Conservation (phyloP, 768 basidiomycete genomes). For the Rhizopogon roseolus region DNA sequence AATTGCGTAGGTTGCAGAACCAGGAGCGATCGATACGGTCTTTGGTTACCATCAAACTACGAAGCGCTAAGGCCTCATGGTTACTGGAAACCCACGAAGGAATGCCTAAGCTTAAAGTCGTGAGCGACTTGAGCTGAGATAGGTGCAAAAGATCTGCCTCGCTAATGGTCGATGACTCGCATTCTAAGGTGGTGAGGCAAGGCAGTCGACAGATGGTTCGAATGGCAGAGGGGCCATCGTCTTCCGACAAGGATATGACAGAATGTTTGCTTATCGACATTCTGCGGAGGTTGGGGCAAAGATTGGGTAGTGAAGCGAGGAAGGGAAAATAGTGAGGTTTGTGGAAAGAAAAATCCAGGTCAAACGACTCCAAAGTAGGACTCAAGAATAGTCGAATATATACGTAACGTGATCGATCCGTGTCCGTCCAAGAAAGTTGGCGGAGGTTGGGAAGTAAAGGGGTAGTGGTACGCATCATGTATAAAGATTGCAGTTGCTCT, state of each 20-base stretch:
- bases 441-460: not conserved
- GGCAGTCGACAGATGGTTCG: not conserved
- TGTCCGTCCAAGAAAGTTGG: not conserved
- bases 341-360: constrained; percentile 1
- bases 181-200: not conserved
- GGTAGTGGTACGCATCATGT: not conserved
- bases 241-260: not conserved
- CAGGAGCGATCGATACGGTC: not conserved
- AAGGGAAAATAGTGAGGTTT: not conserved
- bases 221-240: not conserved
- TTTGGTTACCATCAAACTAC: not conserved
- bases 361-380: not conserved
- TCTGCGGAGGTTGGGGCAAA: not conserved
- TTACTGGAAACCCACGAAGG: not conserved
- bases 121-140: not conserved
- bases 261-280: not conserved
- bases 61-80: not conserved
- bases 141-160: not conserved
- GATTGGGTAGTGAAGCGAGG: not conserved
- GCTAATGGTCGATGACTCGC: not conserved
- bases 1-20: not conserved
- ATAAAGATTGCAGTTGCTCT: not conserved
- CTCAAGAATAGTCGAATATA: not conserved
- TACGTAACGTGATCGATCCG: not conserved
- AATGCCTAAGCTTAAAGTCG: not conserved